Base-by-base conservation (phyloP, 768 basidiomycete species). In the Heimioporus sp. region DNA sequence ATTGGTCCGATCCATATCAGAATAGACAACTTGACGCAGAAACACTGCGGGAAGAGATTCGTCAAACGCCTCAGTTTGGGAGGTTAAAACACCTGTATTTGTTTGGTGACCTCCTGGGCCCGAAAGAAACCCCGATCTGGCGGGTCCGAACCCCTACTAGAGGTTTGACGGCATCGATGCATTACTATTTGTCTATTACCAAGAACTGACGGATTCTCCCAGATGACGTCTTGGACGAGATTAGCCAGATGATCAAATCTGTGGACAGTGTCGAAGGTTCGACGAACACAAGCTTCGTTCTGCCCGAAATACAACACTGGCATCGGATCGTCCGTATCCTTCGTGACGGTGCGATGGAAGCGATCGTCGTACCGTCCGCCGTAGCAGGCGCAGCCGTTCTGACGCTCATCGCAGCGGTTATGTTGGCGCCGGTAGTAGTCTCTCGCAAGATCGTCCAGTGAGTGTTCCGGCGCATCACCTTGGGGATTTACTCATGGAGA, bases 1-100 rank as follows among this genome's bases (percentile, higher is more conserved):
- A 28, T 21, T 13, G 34, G 12, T 20, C 7, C 1, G 21, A 12
- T 12, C 34, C 9, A 44, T 9, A 41, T 15, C 5, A 10, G 19
- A 42, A 32, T 21, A 39, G 15, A 55, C 17, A 5, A 24, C 5
- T 43, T 41, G 2, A 19, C 4, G 9, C 40, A 62, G 61, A 62
- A 50, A 52, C 39, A 28, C 51, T 62, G 12, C 61, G 61, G 17
- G 49, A 63, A 21, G 57, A 42, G 4, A 56, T 62, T 39, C 60
- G 60, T 17, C 56, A 54, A 28, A 50, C 43, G 7, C 15, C 36
- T 24, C 48, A 52, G 28, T 62, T 59, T 36, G 17, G 52, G 8
- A 56, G 52, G 28, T 38, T 62, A 12, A 62, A 51, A 13, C 59
- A 62, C 30, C 54, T 61, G 20, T 52, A 55, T n/a, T 24, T 42